phyloP scores from a whole-genome alignment of 2,329 filamentous ascomycete genomes.

The Hypoxylon sp. region DNA sequence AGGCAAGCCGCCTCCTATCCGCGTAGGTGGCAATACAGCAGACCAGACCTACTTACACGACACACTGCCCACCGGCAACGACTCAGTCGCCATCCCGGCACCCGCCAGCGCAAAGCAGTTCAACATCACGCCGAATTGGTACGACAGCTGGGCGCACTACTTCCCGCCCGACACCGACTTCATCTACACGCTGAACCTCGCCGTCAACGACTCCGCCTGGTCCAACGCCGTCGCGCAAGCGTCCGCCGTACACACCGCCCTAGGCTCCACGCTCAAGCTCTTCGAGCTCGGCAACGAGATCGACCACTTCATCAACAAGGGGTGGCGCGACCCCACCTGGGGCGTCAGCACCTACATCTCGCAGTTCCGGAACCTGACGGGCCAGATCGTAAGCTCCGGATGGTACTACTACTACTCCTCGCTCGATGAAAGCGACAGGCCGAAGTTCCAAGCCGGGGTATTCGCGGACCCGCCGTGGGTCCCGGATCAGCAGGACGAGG shows the following conservation, averaged over 20 bases:
- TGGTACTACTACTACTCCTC: slow-evolving; percentile 50
- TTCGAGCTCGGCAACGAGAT: slow-evolving; percentile 58
- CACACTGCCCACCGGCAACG: slow-evolving; percentile 49
- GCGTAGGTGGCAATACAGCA: slow-evolving; percentile 56
- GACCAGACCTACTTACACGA: slow-evolving; percentile 55
- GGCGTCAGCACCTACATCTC: slow-evolving; percentile 51
- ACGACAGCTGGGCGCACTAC: slow-evolving; percentile 53
- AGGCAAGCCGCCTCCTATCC: slow-evolving; percentile 54
- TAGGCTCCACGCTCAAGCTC: slow-evolving; percentile 51
- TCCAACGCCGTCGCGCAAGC: slow-evolving; percentile 53
- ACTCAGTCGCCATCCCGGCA: slow-evolving; percentile 50
- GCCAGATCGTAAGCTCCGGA: slow-evolving; percentile 50
- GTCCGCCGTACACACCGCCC: slow-evolving; percentile 50
- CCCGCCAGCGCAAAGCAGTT: slow-evolving; percentile 47
- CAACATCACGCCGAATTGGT: slow-evolving; percentile 56
- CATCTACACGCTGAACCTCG: slow-evolving; percentile 56
- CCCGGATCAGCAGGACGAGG: slow-evolving; percentile 57
- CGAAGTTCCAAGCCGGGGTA: slow-evolving; percentile 55
- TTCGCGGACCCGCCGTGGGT: slow-evolving; percentile 57
- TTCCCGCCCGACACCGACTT: slow-evolving; percentile 54
- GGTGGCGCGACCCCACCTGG: slow-evolving; percentile 54
- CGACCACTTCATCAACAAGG: slow-evolving; percentile 57
- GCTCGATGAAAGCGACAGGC: slow-evolving; percentile 29
- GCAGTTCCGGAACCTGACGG: slow-evolving; percentile 55
- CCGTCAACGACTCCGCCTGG: slow-evolving; percentile 53